Evolutionary conservation across 495 filamentous ascomycete genomes (phyloP).

Genomic region (Hypomontagnella monticulosa): DNA sequence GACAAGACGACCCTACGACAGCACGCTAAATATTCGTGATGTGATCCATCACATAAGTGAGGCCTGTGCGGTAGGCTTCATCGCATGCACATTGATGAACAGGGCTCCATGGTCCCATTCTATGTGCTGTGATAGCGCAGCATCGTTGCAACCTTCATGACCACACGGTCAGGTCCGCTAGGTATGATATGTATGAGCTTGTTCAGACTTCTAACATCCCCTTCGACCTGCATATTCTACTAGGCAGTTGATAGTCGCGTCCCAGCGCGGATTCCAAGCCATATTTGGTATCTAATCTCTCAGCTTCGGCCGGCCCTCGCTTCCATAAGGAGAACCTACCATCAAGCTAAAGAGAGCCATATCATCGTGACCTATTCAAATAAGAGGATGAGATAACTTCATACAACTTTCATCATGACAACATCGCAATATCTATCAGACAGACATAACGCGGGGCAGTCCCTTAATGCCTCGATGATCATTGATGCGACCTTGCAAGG

Average conservation of each 20-base stretch:
- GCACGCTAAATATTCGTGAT: neutral
- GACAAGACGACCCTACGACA: conserved; percentile 18
- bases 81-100: conserved; percentile 30
- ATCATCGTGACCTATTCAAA: neutral
- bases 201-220: conserved; percentile 27
- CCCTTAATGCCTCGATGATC: conserved; percentile 37
- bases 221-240: conserved; percentile 2
- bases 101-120: conserved; percentile 34
- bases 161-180: neutral
- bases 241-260: neutral
- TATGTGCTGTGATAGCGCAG: conserved; percentile 39
- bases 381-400: neutral
- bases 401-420: conserved; percentile 12
- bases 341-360: neutral
- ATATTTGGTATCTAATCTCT: neutral
- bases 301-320: neutral
- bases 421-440: conserved; percentile 27
- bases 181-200: conserved; percentile 23
- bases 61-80: conserved; percentile 20
- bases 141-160: conserved; percentile 21
- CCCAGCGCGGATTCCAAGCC: neutral
- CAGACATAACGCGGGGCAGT: conserved; percentile 35
- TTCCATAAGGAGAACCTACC: neutral
- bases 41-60: conserved; percentile 17
- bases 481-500: conserved; percentile 33